Evolutionary conservation across 331 rosid genomes (phyloP).

Genomic region (Malus hybrid): DNA sequence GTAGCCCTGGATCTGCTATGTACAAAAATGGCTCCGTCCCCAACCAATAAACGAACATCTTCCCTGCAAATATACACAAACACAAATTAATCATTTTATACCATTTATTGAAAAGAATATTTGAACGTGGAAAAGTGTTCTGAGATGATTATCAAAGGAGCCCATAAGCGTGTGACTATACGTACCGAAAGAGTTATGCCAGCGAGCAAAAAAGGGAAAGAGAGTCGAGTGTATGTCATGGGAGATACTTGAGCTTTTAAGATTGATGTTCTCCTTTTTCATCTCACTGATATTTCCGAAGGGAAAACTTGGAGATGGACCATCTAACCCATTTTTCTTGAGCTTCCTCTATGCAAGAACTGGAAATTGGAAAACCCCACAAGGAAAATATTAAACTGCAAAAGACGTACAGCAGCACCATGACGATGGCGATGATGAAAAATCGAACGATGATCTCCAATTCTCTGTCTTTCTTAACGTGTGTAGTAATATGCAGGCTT

Average conservation of each 20-base stretch:
- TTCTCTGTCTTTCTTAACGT: neutral
- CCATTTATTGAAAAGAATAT: too few relatives aligned
- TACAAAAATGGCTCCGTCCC: slow-evolving; percentile 88
- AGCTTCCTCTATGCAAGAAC: slow-evolving; percentile 30
- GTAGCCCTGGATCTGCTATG: slow-evolving; percentile 61
- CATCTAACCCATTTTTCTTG: slow-evolving; percentile 57
- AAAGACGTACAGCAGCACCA: slow-evolving; percentile 8
- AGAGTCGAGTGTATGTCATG: slow-evolving; percentile 66
- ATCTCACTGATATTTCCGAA: slow-evolving; percentile 64
- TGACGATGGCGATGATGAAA: neutral
- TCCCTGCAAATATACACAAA: slow-evolving; percentile 38
- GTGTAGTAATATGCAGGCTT: neutral
- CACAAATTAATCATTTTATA: neutral
- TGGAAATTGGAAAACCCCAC: slow-evolving; percentile 75
- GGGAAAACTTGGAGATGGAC: slow-evolving; percentile 75
- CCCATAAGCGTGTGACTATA: neutral
- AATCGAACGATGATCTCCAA: slow-evolving; percentile 13
- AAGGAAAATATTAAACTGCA: slow-evolving; percentile 32
- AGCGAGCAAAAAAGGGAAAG: slow-evolving; percentile 65
- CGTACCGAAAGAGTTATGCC: slow-evolving; percentile 67
- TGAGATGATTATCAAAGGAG: too few relatives aligned
- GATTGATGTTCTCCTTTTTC: slow-evolving; percentile 27
- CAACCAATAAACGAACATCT: slow-evolving; percentile 67
- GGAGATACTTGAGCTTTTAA: neutral
- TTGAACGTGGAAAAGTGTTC: too few relatives aligned